Conservation (phyloP, 306 rosid genomes). For the Trifolium subterraneum region DNA sequence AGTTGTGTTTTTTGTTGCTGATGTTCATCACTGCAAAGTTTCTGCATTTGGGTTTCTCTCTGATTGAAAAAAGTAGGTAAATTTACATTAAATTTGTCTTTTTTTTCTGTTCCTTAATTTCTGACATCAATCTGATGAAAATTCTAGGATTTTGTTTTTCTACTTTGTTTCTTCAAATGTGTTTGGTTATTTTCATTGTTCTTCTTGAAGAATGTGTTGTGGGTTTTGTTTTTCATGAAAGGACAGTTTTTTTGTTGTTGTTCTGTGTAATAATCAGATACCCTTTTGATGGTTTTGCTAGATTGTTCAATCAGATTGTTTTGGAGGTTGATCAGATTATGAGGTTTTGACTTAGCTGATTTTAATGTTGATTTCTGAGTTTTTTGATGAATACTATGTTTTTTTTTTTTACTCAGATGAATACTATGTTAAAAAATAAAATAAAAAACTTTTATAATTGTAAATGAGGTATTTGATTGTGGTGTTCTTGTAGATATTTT, state of each 20-base stretch:
- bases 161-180: conserved; percentile 3
- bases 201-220: conserved; percentile 38
- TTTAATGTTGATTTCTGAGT: conserved; percentile 25
- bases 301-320: conserved; percentile 38
- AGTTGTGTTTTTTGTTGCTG: conserved; percentile 38
- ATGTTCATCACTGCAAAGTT: conserved; percentile 32
- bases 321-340: conserved; percentile 21
- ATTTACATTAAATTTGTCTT: conserved; percentile 33
- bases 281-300: conserved; percentile 45
- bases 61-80: conserved; percentile 52
- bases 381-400: conserved; percentile 29
- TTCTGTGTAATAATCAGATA: background rate
- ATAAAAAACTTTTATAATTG: conserved; percentile 15
- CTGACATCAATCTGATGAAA: conserved; percentile 41
- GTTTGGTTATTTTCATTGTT: conserved; percentile 33
- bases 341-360: conserved; percentile 12
- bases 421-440: background rate
- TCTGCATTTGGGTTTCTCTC: conserved; percentile 52
- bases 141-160: conserved; percentile 25
- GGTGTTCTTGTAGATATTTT: conserved; percentile 19
- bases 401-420: too few species aligned
- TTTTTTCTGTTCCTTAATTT: background rate
- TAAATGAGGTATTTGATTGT: conserved; percentile 22
- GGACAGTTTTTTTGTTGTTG: background rate
- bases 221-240: conserved; percentile 8